Conservation (phyloP, 352 stramenopile genomes). For the Paralagenidium karlingii region DNA sequence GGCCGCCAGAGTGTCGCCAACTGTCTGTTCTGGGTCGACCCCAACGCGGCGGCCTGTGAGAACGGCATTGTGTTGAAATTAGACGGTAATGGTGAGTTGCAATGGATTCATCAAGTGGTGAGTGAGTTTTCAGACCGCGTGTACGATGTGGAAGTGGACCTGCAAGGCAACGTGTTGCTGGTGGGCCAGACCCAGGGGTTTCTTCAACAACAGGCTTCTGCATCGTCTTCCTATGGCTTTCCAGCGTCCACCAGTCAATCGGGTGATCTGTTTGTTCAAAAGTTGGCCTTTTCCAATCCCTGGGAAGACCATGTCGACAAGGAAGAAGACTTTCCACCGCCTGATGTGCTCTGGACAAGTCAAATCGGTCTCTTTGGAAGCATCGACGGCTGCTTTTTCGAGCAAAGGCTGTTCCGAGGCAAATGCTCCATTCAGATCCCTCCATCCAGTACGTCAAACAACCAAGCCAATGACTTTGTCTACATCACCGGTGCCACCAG, state of each 20-base stretch:
- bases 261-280: constrained; percentile 13
- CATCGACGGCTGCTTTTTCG: constrained; percentile 3
- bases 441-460: constrained; percentile 3
- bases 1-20: not conserved
- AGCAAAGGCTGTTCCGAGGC: not conserved
- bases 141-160: constrained; percentile 9
- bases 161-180: constrained; percentile 3
- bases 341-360: constrained; percentile 9
- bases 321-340: constrained; percentile 4
- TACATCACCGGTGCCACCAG: constrained; percentile 9
- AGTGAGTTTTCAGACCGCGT: constrained; percentile 6
- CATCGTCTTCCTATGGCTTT: not conserved
- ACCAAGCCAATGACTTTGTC: constrained; percentile 2
- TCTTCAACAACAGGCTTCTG: no score
- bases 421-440: constrained; percentile 1
- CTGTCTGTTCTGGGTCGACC: not conserved
- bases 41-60: not conserved
- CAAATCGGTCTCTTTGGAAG: constrained; percentile 1
- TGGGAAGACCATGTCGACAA: no score
- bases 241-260: not conserved
- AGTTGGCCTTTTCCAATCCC: no score
- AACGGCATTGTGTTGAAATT: constrained; percentile 11
- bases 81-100: constrained; percentile 1
- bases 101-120: constrained; percentile 4
- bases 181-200: constrained; percentile 13